phyloP scores from a whole-genome alignment of 192 early-diverging fungal species.

The Coemansia umbellata region DNA sequence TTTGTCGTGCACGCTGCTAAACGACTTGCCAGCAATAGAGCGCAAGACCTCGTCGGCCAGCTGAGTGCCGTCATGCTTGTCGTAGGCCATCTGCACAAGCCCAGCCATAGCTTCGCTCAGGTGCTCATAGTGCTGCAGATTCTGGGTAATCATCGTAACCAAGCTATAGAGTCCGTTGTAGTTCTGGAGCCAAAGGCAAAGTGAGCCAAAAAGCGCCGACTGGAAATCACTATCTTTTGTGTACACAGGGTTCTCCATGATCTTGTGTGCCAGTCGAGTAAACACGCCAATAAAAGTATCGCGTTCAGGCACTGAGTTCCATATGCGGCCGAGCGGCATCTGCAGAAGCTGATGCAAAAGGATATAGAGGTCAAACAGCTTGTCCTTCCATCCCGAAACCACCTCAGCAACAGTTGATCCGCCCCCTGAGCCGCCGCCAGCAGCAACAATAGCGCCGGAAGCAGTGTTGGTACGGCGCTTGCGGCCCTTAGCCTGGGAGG shows the following conservation, averaged over 20 bases:
- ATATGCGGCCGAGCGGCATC: slow-evolving; percentile 59
- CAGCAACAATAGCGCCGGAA: not conserved
- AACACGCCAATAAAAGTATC: slow-evolving; percentile 57
- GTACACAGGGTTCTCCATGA: slow-evolving; percentile 75
- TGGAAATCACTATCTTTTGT: slow-evolving; percentile 63
- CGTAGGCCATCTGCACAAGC: slow-evolving; percentile 60
- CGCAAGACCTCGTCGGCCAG: slow-evolving; percentile 71
- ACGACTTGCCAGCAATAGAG: slow-evolving; percentile 59
- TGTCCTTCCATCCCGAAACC: slow-evolving; percentile 40
- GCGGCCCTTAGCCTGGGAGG: slow-evolving; percentile 14
- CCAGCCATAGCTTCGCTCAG: slow-evolving; percentile 79
- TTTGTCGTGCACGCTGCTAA: slow-evolving; percentile 65
- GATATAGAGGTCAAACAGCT: slow-evolving; percentile 36
- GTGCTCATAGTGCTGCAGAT: slow-evolving; percentile 82
- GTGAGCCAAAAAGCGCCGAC: slow-evolving; percentile 56
- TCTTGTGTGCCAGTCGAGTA: slow-evolving; percentile 69
- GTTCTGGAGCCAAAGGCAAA: slow-evolving; percentile 73
- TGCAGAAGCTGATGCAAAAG: slow-evolving; percentile 36
- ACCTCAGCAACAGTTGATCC: slow-evolving; percentile 32
- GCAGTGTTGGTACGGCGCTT: slow-evolving; percentile 28
- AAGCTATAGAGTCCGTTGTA: slow-evolving; percentile 76
- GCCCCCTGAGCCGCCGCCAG: slow-evolving; percentile 19
- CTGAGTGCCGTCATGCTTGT: slow-evolving; percentile 61
- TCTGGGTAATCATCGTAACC: slow-evolving; percentile 75
- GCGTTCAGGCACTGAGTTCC: slow-evolving; percentile 54